Evolutionary conservation across 2,329 filamentous ascomycete species (phyloP).

Genomic region (Penicillium sp.): DNA sequence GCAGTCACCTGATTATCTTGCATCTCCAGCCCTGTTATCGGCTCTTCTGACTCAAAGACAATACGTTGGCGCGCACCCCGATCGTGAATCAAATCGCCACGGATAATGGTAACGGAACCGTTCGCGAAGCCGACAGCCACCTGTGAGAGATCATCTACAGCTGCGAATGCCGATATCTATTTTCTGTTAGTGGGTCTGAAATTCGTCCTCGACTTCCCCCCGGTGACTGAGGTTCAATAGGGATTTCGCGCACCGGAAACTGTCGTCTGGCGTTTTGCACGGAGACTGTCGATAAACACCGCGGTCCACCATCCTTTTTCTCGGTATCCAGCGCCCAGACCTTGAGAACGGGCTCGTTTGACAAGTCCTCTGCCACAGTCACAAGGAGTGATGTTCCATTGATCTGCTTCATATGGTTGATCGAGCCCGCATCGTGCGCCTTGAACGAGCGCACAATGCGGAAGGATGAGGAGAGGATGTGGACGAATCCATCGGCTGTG

Average conservation of each 20-base stretch:
- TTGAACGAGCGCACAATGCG: slow-evolving; percentile 84
- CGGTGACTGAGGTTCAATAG: neutral
- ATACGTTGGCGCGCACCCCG: slow-evolving; percentile 90
- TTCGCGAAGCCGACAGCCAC: slow-evolving; percentile 95
- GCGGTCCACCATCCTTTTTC: slow-evolving; percentile 88
- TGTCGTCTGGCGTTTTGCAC: slow-evolving; percentile 89
- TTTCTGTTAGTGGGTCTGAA: neutral
- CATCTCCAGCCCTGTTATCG: slow-evolving; percentile 87
- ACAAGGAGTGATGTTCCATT: slow-evolving; percentile 83
- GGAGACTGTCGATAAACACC: slow-evolving; percentile 79
- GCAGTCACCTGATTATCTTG: slow-evolving; percentile 65
- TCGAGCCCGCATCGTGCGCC: slow-evolving; percentile 72
- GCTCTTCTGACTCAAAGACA: slow-evolving; percentile 95
- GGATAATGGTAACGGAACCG: slow-evolving; percentile 87
- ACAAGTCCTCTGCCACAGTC: slow-evolving; percentile 79
- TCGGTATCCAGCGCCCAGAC: slow-evolving; percentile 98
- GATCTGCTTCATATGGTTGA: slow-evolving; percentile 90
- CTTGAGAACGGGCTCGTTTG: slow-evolving; percentile 83
- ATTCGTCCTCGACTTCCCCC: no score
- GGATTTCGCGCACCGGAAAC: slow-evolving; percentile 68
- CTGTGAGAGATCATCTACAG: slow-evolving; percentile 84
- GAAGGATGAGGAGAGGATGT: slow-evolving; percentile 83
- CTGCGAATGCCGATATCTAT: slow-evolving; percentile 76
- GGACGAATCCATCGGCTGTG: slow-evolving; percentile 78
- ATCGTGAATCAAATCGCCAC: slow-evolving; percentile 93